A percentile compares a stretch with the other conserved stretches of the same genome.
Conservation (phyloP, 192 early-diverging fungal species). For the Phycomyces nitens region DNA sequence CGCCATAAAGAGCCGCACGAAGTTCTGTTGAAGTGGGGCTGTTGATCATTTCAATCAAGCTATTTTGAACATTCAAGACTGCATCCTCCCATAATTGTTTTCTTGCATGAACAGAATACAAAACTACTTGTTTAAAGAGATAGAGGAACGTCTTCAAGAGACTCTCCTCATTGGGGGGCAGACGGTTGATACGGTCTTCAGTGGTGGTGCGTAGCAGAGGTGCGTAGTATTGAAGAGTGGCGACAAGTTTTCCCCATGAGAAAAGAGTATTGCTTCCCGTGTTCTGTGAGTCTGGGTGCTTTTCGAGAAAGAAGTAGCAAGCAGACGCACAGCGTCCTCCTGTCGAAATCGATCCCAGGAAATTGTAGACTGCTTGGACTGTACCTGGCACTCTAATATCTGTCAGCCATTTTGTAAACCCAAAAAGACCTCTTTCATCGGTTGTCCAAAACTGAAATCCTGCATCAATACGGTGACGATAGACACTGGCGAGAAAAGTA, state of each 20-base stretch:
- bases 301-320: conserved; percentile 54
- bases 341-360: conserved; percentile 79
- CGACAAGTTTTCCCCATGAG: conserved; percentile 81
- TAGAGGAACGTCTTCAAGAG: conserved; percentile 76
- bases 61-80: conserved; percentile 60
- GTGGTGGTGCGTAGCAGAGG: conserved; percentile 41
- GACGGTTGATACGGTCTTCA: conserved; percentile 10
- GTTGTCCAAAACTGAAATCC: conserved; percentile 68
- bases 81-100: conserved; percentile 66
- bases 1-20: conserved; percentile 78
- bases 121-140: conserved; percentile 71
- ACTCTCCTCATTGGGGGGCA: conserved; percentile 60
- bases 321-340: conserved; percentile 64
- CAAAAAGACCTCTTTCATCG: conserved; percentile 50
- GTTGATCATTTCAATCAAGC: conserved; percentile 75
- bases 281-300: conserved; percentile 17
- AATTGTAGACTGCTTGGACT: conserved; percentile 71
- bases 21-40: conserved; percentile 71
- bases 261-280: conserved; percentile 39
- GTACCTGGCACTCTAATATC: conserved; percentile 59
- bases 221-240: conserved; percentile 67
- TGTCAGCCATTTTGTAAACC: conserved; percentile 63
- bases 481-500: conserved; percentile 67
- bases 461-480: conserved; percentile 69
- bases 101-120: conserved; percentile 71